Evolutionary conservation across 2,329 filamentous ascomycete species (phyloP), one percentile per base, ranked within the genome.

Genomic region (Bipolaris oryzae): DNA sequence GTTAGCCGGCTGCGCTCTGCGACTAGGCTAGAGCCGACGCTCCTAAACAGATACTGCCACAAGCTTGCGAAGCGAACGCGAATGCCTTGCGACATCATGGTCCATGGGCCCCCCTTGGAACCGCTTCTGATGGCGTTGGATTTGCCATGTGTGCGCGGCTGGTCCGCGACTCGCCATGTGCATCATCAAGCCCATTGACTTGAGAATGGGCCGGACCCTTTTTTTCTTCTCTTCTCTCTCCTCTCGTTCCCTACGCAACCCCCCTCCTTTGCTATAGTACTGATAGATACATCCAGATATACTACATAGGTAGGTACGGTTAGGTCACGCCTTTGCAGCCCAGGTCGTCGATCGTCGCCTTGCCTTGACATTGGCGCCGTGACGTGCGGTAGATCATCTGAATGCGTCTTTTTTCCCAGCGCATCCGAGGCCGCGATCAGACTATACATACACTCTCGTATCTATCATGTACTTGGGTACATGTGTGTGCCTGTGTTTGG

Each of bases 21-120:
- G 61, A 67, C 63, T 68, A 67, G 64, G 56, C 68, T 62, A 64
- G 64, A 62, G 67, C 63, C 66, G 71, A 61, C 61, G 59, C 64
- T 64, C 25, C 63, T 65, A 48, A 67, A 62, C 64, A 68, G 60
- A 63, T 64, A 57, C 68, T 64, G 60, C 48, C 61, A 46, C 56
- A 64, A 56, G 58, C 51, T 65, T 60, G 55, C 56, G 55, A 62
- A 53, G 46, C 57, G 55, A 60, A 63, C 53, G 60, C 61, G 62
- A 66, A 54, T 58, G 25, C 50, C 54, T 58, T 59, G 57, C 53
- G 50, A 60, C 45, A 57, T 53, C 44, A 48, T 52, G 15, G 58
- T 10, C 41, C 41, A 28, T 23, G 23, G 15, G 23, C 23, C 20
- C 21, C 34, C 38, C 38, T 55, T 53, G 25, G 25, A 28, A 39